Percentiles rank a stretch among this genome's conserved stretches.
phyloP scores from a whole-genome alignment of 345 rosid species.

The Lepidium sativum region DNA sequence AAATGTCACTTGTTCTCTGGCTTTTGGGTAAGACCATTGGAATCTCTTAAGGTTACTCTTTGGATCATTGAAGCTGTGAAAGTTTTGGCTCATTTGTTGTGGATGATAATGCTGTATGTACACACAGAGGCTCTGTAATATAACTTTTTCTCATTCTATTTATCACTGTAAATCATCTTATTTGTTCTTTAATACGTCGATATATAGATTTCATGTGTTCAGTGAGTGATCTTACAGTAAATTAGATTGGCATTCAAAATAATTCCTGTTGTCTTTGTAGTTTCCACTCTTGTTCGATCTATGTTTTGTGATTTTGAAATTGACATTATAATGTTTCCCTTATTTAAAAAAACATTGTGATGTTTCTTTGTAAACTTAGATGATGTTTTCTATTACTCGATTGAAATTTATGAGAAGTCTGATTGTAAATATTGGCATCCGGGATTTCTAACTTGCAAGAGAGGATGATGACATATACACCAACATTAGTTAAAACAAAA shows the following conservation, averaged over 20 bases:
- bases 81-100: slow-evolving; percentile 9
- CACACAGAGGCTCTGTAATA: slow-evolving; percentile 16
- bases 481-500: too few relatives aligned
- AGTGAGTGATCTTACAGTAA: slow-evolving; percentile 8
- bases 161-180: slow-evolving; percentile 13
- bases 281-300: neutral
- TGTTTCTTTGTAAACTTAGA: neutral
- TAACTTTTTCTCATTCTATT: neutral
- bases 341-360: neutral
- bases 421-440: neutral
- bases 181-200: slow-evolving; percentile 6
- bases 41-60: slow-evolving; percentile 36
- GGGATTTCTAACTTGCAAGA: neutral
- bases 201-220: neutral
- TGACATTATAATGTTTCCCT: neutral
- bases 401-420: neutral
- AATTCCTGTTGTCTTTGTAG: neutral
- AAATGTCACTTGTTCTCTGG: slow-evolving; percentile 87
- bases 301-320: neutral
- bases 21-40: slow-evolving; percentile 83
- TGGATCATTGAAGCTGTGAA: slow-evolving; percentile 2
- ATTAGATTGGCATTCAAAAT: neutral
- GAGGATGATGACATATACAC: too few relatives aligned
- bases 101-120: slow-evolving; percentile 3
- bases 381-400: neutral